Percentiles rank a stretch among this genome's conserved stretches.
Conservation (phyloP, 495 filamentous ascomycete species). For the Penicillium atrosanguineum region DNA sequence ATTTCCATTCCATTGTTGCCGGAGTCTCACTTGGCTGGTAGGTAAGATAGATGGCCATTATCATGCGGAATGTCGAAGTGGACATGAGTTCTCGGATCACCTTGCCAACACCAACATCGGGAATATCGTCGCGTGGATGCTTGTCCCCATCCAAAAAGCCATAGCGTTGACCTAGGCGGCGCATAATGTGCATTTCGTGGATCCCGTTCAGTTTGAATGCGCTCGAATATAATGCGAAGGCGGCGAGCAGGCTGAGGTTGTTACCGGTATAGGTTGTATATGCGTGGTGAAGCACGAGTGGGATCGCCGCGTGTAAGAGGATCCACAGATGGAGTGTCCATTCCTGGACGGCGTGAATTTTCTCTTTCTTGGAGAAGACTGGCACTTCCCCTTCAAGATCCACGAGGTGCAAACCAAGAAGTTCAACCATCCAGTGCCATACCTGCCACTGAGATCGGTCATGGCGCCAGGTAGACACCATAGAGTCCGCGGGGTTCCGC, state of each 20-base stretch:
- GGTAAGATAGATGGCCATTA: constrained; percentile 24
- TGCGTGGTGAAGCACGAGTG: constrained; percentile 22
- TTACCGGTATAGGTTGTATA: constrained; percentile 17
- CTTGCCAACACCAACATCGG: constrained; percentile 24
- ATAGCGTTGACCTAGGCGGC: constrained; percentile 24
- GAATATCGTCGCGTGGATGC: constrained; percentile 27
- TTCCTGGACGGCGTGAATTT: constrained; percentile 23
- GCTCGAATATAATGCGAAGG: constrained; percentile 22
- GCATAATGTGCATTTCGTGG: constrained; percentile 27
- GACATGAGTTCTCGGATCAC: constrained; percentile 26
- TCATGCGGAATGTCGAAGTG: constrained; percentile 20
- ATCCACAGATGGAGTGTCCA: constrained; percentile 28
- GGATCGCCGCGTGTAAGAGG: constrained; percentile 21
- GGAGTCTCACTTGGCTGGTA: constrained; percentile 37
- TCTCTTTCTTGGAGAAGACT: constrained; percentile 24
- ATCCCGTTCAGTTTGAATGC: constrained; percentile 25
- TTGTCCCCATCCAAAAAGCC: constrained; percentile 32
- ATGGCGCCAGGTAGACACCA: constrained; percentile 30
- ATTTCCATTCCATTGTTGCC: constrained; percentile 16
- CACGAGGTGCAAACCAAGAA: constrained; percentile 24
- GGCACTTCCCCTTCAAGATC: constrained; percentile 15
- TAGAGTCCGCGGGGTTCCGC: constrained; percentile 24
- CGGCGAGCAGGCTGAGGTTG: constrained; percentile 13
- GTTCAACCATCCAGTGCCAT: constrained; percentile 25
- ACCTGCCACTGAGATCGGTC: constrained; percentile 22